Evolutionary conservation across 345 rosid genomes (phyloP).

Genomic region (Eucalyptus sp.): DNA sequence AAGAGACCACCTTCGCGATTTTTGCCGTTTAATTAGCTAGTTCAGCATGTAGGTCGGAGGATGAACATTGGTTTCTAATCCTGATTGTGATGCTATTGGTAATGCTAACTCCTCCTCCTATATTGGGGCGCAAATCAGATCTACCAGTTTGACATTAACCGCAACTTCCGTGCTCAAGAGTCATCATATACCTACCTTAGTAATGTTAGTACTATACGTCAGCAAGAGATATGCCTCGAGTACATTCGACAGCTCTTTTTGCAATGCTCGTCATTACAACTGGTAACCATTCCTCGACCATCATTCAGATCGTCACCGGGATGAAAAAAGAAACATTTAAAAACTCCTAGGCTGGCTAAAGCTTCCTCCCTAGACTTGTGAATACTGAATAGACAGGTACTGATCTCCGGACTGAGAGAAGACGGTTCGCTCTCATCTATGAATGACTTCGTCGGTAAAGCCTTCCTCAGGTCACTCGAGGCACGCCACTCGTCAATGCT

Average conservation of each 20-base stretch:
- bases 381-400: background rate
- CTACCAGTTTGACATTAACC: background rate
- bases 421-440: background rate
- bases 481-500: constrained; percentile 50
- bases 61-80: background rate
- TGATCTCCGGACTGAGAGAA: background rate
- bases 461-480: constrained; percentile 5
- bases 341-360: background rate
- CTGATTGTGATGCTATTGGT: background rate
- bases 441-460: background rate
- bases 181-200: background rate
- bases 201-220: background rate
- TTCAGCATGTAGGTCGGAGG: background rate
- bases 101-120: background rate
- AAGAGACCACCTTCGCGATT: no score
- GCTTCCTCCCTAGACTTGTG: background rate
- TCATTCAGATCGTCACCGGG: no score
- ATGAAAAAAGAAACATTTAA: no score
- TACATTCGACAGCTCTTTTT: background rate
- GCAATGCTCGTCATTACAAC: background rate
- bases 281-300: background rate
- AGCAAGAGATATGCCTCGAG: background rate
- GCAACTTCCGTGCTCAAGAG: background rate
- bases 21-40: background rate
- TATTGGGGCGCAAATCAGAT: background rate